phyloP scores from a whole-genome alignment of 805 yeast species.

The Tetrapisispora nanseiensis region DNA sequence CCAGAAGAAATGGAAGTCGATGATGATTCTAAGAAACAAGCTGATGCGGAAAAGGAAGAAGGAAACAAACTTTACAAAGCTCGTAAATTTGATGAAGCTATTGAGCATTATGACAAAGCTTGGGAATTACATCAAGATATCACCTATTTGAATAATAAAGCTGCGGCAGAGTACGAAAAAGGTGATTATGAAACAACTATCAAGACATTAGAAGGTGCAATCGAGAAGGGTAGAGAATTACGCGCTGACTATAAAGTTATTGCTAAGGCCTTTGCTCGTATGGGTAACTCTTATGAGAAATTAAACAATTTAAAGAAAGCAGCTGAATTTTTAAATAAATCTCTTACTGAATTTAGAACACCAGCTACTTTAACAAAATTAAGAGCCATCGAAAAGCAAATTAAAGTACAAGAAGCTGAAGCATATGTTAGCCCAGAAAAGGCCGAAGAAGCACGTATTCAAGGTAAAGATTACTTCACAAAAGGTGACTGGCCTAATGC shows the following conservation, averaged over 20 bases:
- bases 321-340: slow-evolving; percentile 70
- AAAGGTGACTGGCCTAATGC: slow-evolving; percentile 96
- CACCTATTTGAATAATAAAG: slow-evolving; percentile 88
- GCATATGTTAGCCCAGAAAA: slow-evolving; percentile 79
- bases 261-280: slow-evolving; percentile 88
- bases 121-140: slow-evolving; percentile 75
- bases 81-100: slow-evolving; percentile 87
- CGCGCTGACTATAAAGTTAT: slow-evolving; percentile 87
- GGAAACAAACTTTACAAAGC: slow-evolving; percentile 84
- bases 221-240: slow-evolving; percentile 79
- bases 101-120: slow-evolving; percentile 74
- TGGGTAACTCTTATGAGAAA: slow-evolving; percentile 76
- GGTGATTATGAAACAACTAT: slow-evolving; percentile 85
- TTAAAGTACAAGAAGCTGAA: slow-evolving; percentile 67
- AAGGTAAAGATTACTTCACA: slow-evolving; percentile 82
- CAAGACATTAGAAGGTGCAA: slow-evolving; percentile 67
- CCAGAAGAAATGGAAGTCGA: slow-evolving; percentile 33
- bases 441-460: slow-evolving; percentile 90
- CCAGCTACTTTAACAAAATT: slow-evolving; percentile 85
- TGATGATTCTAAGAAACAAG: slow-evolving; percentile 34
- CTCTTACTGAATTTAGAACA: slow-evolving; percentile 93
- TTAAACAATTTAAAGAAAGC: slow-evolving; percentile 64
- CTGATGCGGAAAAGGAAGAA: slow-evolving; percentile 65
- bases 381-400: slow-evolving; percentile 76
- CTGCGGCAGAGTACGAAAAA: slow-evolving; percentile 96